Conservation (phyloP, 331 rosid genomes). For the Prunus yedoensis region DNA sequence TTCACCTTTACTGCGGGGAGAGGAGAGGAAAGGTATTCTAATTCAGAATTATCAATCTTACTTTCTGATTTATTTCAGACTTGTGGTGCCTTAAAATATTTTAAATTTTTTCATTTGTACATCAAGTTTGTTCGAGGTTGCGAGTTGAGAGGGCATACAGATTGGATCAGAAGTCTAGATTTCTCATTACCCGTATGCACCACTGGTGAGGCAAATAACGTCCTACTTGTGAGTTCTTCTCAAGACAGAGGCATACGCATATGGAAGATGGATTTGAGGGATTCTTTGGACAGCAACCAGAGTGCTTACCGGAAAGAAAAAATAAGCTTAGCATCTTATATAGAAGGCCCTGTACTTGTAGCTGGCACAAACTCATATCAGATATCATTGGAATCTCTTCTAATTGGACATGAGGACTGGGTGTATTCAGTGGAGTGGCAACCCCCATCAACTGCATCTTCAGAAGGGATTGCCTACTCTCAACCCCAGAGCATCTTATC, state of each 20-base stretch:
- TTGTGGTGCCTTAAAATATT: conserved; percentile 9
- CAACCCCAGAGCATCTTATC: conserved; percentile 91
- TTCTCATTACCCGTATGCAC: conserved; percentile 70
- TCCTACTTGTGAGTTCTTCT: conserved; percentile 88
- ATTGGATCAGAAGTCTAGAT: conserved; percentile 98
- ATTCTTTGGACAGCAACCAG: conserved; percentile 38
- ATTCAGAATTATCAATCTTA: conserved; percentile 7
- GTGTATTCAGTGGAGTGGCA: conserved; percentile 93
- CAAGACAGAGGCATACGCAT: conserved; percentile 92
- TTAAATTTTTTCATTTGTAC: conserved; percentile 23
- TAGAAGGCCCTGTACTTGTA: conserved; percentile 81
- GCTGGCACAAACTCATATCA: conserved; percentile 74
- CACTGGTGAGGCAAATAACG: conserved; percentile 47
- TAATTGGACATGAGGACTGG: conserved; percentile 98
- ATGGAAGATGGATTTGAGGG: conserved; percentile 66
- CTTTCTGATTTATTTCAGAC: conserved; percentile 6
- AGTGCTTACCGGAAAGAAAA: conserved; percentile 45
- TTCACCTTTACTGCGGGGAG: conserved; percentile 83
- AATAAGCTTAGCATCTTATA: conserved; percentile 76
- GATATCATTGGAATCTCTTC: conserved; percentile 89
- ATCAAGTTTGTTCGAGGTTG: conserved; percentile 78
- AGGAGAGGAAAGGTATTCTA: conserved; percentile 69
- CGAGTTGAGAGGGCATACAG: conserved; percentile 90
- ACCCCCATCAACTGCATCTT: conserved; percentile 59
- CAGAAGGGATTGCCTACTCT: conserved; percentile 43